Evolutionary conservation across 331 rosid genomes (phyloP).

Genomic region (Rhamnella rubrinervis): DNA sequence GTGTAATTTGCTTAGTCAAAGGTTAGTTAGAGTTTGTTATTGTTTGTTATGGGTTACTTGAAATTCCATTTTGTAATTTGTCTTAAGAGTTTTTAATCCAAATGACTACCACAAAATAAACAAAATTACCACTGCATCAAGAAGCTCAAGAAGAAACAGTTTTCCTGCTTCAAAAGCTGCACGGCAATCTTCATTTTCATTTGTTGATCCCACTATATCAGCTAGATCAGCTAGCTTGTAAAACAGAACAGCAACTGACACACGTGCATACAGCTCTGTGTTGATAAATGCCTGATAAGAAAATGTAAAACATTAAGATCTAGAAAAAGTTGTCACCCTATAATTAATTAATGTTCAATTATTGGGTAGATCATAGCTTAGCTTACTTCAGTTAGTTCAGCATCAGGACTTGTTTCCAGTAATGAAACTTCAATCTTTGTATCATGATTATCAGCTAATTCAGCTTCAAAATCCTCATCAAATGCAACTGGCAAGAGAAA

Average conservation of each 20-base stretch:
- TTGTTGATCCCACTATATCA: slow-evolving; percentile 43
- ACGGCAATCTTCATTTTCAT: slow-evolving; percentile 39
- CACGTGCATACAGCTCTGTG: slow-evolving; percentile 96
- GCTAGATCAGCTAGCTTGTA: slow-evolving; percentile 62
- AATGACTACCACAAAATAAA: slow-evolving; percentile 23
- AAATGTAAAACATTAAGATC: not conserved
- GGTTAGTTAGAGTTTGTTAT: too few species aligned
- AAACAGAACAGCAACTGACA: slow-evolving; percentile 90
- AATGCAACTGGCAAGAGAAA: slow-evolving; percentile 72
- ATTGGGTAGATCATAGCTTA: not conserved
- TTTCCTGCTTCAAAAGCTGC: slow-evolving; percentile 70
- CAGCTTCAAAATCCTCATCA: slow-evolving; percentile 97
- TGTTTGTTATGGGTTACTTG: not conserved
- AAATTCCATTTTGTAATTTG: not conserved
- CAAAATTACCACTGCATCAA: slow-evolving; percentile 69
- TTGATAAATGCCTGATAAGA: slow-evolving; percentile 78
- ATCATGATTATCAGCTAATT: slow-evolving; percentile 74
- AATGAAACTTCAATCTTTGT: slow-evolving; percentile 73
- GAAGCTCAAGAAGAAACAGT: slow-evolving; percentile 83
- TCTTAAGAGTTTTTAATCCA: slow-evolving; percentile 9
- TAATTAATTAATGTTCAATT: not conserved
- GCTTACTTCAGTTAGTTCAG: slow-evolving; percentile 82
- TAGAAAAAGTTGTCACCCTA: too few species aligned
- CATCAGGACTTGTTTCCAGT: slow-evolving; percentile 70
- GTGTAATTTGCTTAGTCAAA: too few species aligned